phyloP scores from a whole-genome alignment of 768 basidiomycete genomes.

The Sporobolomyces phaffii region DNA sequence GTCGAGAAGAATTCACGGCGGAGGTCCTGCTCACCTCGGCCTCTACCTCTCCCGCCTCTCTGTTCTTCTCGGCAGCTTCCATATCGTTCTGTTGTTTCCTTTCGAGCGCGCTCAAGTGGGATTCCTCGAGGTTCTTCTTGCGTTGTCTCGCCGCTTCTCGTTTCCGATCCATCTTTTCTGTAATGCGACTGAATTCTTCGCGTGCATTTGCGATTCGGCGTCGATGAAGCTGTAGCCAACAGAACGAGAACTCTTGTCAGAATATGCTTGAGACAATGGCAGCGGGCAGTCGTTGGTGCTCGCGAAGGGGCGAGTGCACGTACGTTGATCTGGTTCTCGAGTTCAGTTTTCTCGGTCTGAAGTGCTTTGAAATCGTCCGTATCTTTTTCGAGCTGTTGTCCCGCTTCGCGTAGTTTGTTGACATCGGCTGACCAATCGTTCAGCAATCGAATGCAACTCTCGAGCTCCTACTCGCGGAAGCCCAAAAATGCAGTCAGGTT shows the following conservation, averaged over 20 bases:
- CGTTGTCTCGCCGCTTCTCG: slow-evolving; percentile 12
- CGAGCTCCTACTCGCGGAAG: slow-evolving; percentile 18
- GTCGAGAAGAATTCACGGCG: no score
- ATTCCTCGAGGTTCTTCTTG: slow-evolving; percentile 28
- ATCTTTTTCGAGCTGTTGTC: slow-evolving; percentile 9
- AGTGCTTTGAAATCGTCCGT: slow-evolving; percentile 14
- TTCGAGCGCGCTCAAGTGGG: slow-evolving; percentile 7
- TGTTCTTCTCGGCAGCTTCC: slow-evolving; percentile 35
- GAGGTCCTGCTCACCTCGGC: slow-evolving; percentile 12
- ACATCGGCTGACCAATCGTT: slow-evolving; percentile 34
- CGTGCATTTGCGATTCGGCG: slow-evolving; percentile 30
- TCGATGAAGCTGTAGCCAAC: slow-evolving; percentile 1
- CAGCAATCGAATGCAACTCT: slow-evolving; percentile 25
- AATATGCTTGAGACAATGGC: neutral
- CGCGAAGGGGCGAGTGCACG: neutral
- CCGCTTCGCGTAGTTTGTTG: slow-evolving; percentile 20
- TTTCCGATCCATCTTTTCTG: slow-evolving; percentile 30
- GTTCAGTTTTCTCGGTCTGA: slow-evolving; percentile 17
- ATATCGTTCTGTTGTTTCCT: slow-evolving; percentile 22
- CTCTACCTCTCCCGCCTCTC: slow-evolving; percentile 28
- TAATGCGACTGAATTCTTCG: slow-evolving; percentile 22
- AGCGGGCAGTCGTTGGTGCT: no score
- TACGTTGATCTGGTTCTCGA: slow-evolving; percentile 26
- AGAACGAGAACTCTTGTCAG: neutral
- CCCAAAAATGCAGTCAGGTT: neutral